Evolutionary conservation across 2,329 filamentous ascomycete species (phyloP).

Genomic region (Exophiala sideris): DNA sequence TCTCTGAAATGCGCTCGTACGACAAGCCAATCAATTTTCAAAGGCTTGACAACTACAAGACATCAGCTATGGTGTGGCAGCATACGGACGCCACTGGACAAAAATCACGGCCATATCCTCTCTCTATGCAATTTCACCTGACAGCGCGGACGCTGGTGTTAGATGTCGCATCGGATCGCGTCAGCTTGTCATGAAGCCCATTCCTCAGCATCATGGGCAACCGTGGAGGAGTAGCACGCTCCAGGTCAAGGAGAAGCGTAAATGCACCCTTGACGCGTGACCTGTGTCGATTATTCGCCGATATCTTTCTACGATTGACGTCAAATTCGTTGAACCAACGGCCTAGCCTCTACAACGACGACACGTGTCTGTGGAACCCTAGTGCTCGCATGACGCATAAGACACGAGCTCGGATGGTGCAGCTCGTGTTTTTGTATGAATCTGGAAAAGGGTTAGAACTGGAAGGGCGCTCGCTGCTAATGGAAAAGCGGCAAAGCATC

Average conservation of each 20-base stretch:
- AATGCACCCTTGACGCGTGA: neutral
- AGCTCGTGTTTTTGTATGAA: slow-evolving; percentile 3
- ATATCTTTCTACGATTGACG: neutral
- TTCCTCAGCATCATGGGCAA: no score
- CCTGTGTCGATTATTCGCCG: no score
- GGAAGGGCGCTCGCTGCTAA: no score
- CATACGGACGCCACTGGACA: no score
- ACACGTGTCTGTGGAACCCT: slow-evolving; percentile 14
- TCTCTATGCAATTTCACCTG: no score
- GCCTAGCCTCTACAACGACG: slow-evolving; percentile 8
- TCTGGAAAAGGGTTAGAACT: no score
- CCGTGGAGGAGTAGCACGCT: no score
- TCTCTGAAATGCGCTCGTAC: neutral
- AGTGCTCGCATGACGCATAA: slow-evolving; percentile 7
- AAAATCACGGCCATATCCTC: no score
- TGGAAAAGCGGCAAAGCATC: neutral
- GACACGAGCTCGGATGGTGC: slow-evolving; percentile 15
- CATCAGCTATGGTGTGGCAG: no score
- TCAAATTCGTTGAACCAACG: neutral
- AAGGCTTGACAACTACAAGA: neutral
- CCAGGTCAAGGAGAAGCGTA: neutral
- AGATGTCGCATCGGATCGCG: no score
- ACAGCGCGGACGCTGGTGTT: no score
- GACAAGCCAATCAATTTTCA: neutral
- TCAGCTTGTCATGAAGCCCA: no score